A percentile compares a stretch with the other conserved stretches of the same genome.
Conservation (phyloP, 192 early-diverging fungal species). For the Coemansia sp. region DNA sequence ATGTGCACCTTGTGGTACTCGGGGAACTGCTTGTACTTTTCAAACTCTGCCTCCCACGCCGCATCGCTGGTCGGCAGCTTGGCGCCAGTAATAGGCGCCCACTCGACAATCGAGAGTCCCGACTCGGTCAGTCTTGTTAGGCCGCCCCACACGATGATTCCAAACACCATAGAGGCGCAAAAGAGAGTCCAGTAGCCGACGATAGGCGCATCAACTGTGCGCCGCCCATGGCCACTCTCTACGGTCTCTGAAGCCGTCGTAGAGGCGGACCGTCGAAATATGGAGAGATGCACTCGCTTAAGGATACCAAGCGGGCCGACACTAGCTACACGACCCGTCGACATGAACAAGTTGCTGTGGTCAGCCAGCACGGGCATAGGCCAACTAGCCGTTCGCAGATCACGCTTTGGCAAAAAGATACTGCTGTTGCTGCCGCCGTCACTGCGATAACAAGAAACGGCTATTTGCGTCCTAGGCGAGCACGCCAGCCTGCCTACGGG, state of each 20-base stretch:
- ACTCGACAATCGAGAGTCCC: conserved; percentile 95
- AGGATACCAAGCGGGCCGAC: background rate
- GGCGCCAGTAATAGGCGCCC: conserved; percentile 95
- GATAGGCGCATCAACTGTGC: conserved; percentile 48
- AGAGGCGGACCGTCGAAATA: background rate
- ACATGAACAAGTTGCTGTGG: background rate
- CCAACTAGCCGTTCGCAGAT: background rate
- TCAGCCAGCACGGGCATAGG: background rate
- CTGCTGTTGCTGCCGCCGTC: background rate
- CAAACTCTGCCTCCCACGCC: conserved; percentile 94
- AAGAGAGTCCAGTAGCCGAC: conserved; percentile 96
- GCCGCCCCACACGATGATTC: conserved; percentile 93
- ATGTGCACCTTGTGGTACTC: conserved; percentile 96
- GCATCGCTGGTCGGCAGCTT: conserved; percentile 80
- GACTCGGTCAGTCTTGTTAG: conserved; percentile 96
- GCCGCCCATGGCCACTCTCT: background rate
- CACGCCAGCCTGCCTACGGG: background rate
- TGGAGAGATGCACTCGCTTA: background rate
- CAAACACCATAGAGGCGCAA: conserved; percentile 86
- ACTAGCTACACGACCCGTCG: background rate
- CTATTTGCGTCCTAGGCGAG: background rate
- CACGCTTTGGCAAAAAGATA: background rate
- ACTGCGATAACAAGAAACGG: background rate
- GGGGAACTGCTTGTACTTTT: conserved; percentile 98
- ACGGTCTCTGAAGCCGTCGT: background rate